phyloP scores from a whole-genome alignment of 305 asterid genomes.

The Withania somnifera region DNA sequence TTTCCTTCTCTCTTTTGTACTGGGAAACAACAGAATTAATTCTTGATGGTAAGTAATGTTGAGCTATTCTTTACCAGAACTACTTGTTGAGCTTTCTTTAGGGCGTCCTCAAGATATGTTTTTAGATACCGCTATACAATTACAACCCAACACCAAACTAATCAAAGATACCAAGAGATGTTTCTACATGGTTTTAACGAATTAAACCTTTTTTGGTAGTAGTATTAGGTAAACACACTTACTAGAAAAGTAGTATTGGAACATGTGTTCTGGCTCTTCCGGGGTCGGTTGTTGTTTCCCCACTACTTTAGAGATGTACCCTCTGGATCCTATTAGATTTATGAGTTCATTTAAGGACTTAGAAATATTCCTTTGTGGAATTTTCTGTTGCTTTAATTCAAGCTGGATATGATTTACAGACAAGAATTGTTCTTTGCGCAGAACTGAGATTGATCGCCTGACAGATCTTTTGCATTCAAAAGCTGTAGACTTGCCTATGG shows the following conservation, averaged over 20 bases:
- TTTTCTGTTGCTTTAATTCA: neutral
- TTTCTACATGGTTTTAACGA: neutral
- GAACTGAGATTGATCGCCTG: conserved; percentile 69
- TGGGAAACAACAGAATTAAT: neutral
- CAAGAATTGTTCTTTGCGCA: conserved; percentile 21
- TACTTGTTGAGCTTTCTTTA: neutral
- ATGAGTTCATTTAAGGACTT: neutral
- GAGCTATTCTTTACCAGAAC: neutral
- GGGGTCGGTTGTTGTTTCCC: neutral
- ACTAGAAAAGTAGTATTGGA: neutral
- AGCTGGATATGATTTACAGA: neutral
- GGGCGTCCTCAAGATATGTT: too few relatives aligned
- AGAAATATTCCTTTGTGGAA: neutral
- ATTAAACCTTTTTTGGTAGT: neutral
- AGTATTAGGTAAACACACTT: neutral
- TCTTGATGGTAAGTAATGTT: neutral
- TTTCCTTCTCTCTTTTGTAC: too few relatives aligned
- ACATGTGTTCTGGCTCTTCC: neutral
- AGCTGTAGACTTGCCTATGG: conserved; percentile 33
- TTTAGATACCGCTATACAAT: too few relatives aligned
- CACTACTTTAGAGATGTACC: neutral
- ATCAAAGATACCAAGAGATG: too few relatives aligned
- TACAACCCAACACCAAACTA: too few relatives aligned
- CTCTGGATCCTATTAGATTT: neutral
- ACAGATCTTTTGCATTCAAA: conserved; percentile 64